A percentile compares a stretch with the other conserved stretches of the same genome.
These are phyloP conservation scores for Retiboletus fuscus DNA, from an alignment of 1,284 basidiomycete species.

Conservation along the genomic window DNA sequence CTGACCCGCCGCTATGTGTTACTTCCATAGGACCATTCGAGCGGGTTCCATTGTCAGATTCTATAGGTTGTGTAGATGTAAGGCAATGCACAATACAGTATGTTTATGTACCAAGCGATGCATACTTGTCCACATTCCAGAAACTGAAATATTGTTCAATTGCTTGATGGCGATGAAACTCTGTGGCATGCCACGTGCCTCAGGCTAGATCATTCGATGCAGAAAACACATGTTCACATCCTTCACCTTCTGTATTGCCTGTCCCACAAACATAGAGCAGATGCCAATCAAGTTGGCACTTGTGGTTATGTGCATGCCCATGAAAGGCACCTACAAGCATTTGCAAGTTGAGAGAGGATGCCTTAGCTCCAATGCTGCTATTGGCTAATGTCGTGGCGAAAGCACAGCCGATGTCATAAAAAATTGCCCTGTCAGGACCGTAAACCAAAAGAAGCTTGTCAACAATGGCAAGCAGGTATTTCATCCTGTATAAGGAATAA, in stretches of 20 bases:
- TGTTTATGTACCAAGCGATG: not conserved
- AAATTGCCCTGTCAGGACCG: constrained; percentile 12
- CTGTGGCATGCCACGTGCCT: constrained; percentile 1
- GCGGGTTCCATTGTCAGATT: not conserved
- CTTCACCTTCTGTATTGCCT: constrained; percentile 9
- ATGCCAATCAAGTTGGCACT: constrained; percentile 19
- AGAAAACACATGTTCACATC: constrained; percentile 25
- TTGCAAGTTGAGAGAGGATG: not conserved
- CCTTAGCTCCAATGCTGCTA: not conserved
- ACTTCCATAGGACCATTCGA: not conserved
- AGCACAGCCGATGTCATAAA: constrained; percentile 27
- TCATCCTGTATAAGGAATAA: constrained; percentile 8
- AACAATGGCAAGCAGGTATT: constrained; percentile 28
- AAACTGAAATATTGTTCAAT: constrained; percentile 27
- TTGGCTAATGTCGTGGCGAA: constrained; percentile 12
- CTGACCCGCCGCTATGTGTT: not conserved
- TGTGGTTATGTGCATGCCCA: constrained; percentile 44
- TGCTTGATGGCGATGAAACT: constrained; percentile 23
- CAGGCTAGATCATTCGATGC: constrained; percentile 18
- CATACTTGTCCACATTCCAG: constrained; percentile 28
- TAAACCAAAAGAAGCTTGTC: constrained; percentile 11
- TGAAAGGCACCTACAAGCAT: constrained; percentile 45
- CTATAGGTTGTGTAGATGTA: not conserved
- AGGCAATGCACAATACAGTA: not conserved
- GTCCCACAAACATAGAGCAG: constrained; percentile 11